phyloP scores from a whole-genome alignment of 169 alveolate genomes.

The Plasmodium knowlesi region DNA sequence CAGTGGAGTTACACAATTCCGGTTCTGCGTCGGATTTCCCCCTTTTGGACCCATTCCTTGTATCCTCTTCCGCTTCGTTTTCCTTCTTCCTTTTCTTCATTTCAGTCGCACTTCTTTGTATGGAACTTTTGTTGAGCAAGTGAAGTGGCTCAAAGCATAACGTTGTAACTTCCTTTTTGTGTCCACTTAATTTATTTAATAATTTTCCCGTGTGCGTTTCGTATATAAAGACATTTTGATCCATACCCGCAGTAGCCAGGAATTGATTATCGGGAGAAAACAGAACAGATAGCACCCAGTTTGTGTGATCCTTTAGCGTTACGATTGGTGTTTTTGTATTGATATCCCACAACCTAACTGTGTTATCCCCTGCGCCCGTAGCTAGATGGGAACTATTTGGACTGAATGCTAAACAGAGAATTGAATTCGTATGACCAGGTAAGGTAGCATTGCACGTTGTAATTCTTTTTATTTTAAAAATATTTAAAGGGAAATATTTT shows the following conservation, averaged over 20 bases:
- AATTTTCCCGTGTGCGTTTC: constrained; percentile 81
- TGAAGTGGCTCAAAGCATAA: constrained; percentile 93
- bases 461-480: constrained; percentile 90
- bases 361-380: constrained; percentile 96
- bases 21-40: neutral
- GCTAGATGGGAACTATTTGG: constrained; percentile 93
- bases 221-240: constrained; percentile 89
- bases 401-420: constrained; percentile 91
- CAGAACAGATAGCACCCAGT: constrained; percentile 93
- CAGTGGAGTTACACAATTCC: neutral
- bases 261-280: constrained; percentile 95
- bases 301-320: constrained; percentile 91
- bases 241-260: constrained; percentile 95
- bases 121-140: constrained; percentile 63
- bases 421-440: constrained; percentile 93
- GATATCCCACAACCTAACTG: constrained; percentile 95
- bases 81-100: constrained; percentile 9
- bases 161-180: constrained; percentile 85
- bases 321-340: constrained; percentile 93
- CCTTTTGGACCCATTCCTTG: neutral
- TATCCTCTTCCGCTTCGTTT: neutral
- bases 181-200: constrained; percentile 72
- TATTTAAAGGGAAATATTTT: constrained; percentile 86
- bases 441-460: constrained; percentile 93
- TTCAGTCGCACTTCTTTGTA: neutral